Evolutionary conservation across 2,329 filamentous ascomycete species (phyloP), one percentile per base, ranked within the genome.

Genomic region (Westerdykella sp.): DNA sequence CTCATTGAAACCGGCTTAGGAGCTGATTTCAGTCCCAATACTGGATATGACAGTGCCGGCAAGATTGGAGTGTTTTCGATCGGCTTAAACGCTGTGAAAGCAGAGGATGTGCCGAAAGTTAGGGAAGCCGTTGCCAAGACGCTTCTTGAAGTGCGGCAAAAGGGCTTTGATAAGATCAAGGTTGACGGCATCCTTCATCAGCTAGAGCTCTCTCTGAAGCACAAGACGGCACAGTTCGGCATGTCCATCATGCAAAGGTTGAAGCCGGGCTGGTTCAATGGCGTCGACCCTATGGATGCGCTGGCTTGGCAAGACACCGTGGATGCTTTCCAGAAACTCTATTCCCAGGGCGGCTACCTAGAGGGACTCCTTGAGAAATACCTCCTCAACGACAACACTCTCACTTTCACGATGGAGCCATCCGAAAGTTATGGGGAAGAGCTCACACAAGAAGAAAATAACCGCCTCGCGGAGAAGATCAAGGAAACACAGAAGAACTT

Each of bases 191-290:
- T 94, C 50, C 76, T 98, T 42, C 93, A 98, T 65, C 91, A 97
- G 66, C 71, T 97, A 4, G 93, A 98, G 63, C 76, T 98, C n/a
- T 78, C 83, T 0, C 71, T 97, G 39, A 96, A 96, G 70, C 89
- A 98, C 71, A 97, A 97, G 74, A 96, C 89, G 1, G 87, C 93
- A 42, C 89, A 85, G 58, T 98, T 98, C 61, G 93, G 93, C 12
- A 87, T 96, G 76, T 83, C 84, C 14, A 79, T 97, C 41, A 80
- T 98, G 67, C 87, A 95, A 55, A 81, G 91, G 34, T 76, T 96
- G 6, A 87, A 95, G 62, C 85, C 88, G 2, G 84, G 85, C 46
- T 98, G 93, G 93, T 97, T 98, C 69, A 94, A 93, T 44, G 93
- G 91, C 5, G 82, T 89, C 3, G 87, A 97, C 63, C 91, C 93